A percentile compares a stretch with the other conserved stretches of the same genome.
Evolutionary conservation across 116 monocot species (phyloP).

Genomic region (Posidonia oceanica): DNA sequence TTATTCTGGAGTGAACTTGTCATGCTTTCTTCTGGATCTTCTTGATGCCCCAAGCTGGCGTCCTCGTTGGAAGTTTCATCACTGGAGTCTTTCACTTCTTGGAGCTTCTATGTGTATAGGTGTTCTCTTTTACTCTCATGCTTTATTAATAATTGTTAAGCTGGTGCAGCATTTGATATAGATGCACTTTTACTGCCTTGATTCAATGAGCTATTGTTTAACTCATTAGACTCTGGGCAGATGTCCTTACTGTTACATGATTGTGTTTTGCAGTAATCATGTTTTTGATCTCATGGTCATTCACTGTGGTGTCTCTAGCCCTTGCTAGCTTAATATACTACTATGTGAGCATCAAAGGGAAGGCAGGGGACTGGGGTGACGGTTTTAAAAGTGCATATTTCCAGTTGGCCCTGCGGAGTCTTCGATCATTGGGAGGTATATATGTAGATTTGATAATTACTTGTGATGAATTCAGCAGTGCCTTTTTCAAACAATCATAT

Average conservation of each 20-base stretch:
- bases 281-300: slow-evolving; percentile 94
- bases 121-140: slow-evolving; percentile 2
- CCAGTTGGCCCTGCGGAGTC: slow-evolving; percentile 78
- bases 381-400: slow-evolving; percentile 99
- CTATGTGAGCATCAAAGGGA: slow-evolving; percentile 95
- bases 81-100: slow-evolving; percentile 92
- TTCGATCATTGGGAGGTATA: slow-evolving; percentile 93
- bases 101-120: slow-evolving; percentile 81
- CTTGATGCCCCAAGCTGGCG: slow-evolving; percentile 99
- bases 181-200: too few species aligned
- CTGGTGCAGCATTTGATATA: too few species aligned
- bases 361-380: slow-evolving; percentile 98
- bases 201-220: too few species aligned
- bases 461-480: not conserved
- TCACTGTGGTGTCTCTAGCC: slow-evolving; percentile 90
- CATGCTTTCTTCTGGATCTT: slow-evolving; percentile 89
- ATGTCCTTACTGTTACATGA: not conserved
- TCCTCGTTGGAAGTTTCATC: slow-evolving; percentile 94
- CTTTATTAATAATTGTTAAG: too few species aligned
- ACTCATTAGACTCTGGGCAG: too few species aligned
- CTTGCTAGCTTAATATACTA: slow-evolving; percentile 98
- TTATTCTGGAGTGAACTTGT: slow-evolving; percentile 87
- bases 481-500: not conserved
- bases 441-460: not conserved
- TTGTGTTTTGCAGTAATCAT: slow-evolving; percentile 65